Evolutionary conservation across 2,329 filamentous ascomycete genomes (phyloP).

Genomic region (Beauveria pseudobassiana): DNA sequence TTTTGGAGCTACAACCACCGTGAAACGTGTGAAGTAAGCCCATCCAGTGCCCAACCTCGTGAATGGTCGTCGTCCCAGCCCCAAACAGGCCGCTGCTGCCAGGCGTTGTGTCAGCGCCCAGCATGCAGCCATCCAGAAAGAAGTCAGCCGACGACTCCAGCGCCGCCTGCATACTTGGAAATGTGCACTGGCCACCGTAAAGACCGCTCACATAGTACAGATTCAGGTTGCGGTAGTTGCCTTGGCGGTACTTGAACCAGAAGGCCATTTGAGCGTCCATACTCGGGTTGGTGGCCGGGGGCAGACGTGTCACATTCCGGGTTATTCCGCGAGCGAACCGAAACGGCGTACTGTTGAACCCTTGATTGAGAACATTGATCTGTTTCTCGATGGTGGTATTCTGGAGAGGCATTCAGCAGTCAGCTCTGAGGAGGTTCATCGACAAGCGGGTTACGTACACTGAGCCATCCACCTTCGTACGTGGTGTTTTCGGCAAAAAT

Average conservation of each 20-base stretch:
- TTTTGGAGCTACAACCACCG: conserved; percentile 28
- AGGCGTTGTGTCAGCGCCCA: conserved; percentile 28
- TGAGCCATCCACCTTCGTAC: background rate
- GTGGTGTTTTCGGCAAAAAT: background rate
- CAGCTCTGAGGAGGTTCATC: background rate
- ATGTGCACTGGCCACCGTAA: conserved; percentile 37
- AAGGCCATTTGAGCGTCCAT: background rate
- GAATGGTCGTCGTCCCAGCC: conserved; percentile 25
- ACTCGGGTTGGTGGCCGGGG: background rate
- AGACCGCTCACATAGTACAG: conserved; percentile 35
- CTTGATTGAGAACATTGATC: background rate
- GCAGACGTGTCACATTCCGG: too few relatives aligned
- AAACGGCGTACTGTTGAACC: background rate
- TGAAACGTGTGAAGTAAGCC: conserved; percentile 41
- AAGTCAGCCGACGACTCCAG: conserved; percentile 18
- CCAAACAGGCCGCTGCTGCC: conserved; percentile 28
- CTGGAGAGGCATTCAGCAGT: background rate
- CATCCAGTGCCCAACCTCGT: conserved; percentile 44
- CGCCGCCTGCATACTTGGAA: conserved; percentile 27
- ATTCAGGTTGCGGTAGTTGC: conserved; percentile 35
- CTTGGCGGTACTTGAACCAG: conserved; percentile 29
- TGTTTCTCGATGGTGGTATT: background rate
- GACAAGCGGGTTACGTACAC: background rate
- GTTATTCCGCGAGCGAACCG: background rate
- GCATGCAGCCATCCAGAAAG: conserved; percentile 32